A percentile compares a stretch with the other conserved stretches of the same genome.
Conservation (phyloP, 768 basidiomycete species). For the Tricholoma furcatifolium region DNA sequence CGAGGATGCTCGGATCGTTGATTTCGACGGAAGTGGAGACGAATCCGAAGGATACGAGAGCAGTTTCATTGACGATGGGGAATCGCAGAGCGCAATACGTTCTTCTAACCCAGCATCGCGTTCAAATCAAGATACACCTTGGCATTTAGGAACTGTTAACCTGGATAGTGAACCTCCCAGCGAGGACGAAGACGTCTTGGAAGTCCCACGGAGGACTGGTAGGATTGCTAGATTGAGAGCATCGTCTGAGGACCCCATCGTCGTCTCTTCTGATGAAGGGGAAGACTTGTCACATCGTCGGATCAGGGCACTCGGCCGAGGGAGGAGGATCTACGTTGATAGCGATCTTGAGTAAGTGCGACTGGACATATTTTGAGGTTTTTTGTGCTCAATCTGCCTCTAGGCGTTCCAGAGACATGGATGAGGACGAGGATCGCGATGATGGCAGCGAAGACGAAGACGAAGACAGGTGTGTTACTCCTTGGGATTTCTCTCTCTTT, state of each 20-base stretch:
- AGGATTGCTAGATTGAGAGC: not conserved
- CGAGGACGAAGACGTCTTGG: conserved; percentile 6
- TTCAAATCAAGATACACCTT: not conserved
- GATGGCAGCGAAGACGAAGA: not conserved
- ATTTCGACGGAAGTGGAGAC: conserved; percentile 17
- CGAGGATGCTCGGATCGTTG: conserved; percentile 3
- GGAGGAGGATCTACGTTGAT: conserved; percentile 3
- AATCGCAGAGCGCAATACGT: conserved; percentile 13
- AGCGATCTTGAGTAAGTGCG: conserved; percentile 8
- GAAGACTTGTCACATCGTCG: not conserved
- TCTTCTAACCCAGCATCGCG: not conserved
- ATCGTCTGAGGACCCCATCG: not conserved
- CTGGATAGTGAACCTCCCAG: not conserved
- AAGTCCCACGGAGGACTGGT: not conserved
- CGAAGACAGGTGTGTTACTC: not conserved
- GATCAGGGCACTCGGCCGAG: not conserved
- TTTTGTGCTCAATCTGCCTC: not conserved
- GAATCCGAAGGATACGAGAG: conserved; percentile 45
- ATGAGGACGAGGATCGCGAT: not conserved
- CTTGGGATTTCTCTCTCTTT: not conserved
- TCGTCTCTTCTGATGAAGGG: conserved; percentile 7
- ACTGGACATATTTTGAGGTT: not conserved
- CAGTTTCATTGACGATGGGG: conserved; percentile 57
- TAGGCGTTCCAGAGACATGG: not conserved
- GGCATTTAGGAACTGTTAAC: not conserved